Conservation (phyloP, 129 eudicot species). For the Gnaphalium uliginosum region DNA sequence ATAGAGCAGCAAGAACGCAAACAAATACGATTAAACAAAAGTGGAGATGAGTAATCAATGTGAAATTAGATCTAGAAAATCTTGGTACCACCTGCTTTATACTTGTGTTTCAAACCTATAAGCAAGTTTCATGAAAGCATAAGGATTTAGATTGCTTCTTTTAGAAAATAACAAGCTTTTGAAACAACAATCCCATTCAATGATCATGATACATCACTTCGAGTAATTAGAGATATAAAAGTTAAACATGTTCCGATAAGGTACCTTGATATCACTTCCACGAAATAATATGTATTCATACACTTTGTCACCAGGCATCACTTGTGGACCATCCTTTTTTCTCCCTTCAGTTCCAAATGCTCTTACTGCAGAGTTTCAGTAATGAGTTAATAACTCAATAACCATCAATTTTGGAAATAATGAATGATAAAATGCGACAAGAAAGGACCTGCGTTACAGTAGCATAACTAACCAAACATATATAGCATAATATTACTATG, state of each 20-base stretch:
- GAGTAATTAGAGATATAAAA: not conserved
- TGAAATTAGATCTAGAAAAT: not conserved
- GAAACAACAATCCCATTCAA: conserved; percentile 3
- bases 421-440: not conserved
- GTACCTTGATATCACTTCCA: conserved; percentile 93
- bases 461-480: conserved; percentile 9
- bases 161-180: not conserved
- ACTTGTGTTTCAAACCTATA: not conserved
- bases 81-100: not conserved
- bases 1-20: not conserved
- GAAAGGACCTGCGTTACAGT: not conserved
- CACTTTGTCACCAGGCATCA: conserved; percentile 84
- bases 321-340: conserved; percentile 80
- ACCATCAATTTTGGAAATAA: not conserved
- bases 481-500: conserved; percentile 3
- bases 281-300: conserved; percentile 89
- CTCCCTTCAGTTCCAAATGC: conserved; percentile 95
- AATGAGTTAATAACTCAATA: conserved; percentile 15
- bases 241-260: conserved; percentile 5
- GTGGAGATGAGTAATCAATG: not conserved
- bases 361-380: conserved; percentile 58
- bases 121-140: not conserved
- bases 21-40: not conserved
- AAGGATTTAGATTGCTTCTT: not conserved
- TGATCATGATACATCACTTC: not conserved